Percentiles rank a stretch among this genome's conserved stretches.
phyloP scores from a whole-genome alignment of 177 flowering plant genomes.

The Vitis hybrid region DNA sequence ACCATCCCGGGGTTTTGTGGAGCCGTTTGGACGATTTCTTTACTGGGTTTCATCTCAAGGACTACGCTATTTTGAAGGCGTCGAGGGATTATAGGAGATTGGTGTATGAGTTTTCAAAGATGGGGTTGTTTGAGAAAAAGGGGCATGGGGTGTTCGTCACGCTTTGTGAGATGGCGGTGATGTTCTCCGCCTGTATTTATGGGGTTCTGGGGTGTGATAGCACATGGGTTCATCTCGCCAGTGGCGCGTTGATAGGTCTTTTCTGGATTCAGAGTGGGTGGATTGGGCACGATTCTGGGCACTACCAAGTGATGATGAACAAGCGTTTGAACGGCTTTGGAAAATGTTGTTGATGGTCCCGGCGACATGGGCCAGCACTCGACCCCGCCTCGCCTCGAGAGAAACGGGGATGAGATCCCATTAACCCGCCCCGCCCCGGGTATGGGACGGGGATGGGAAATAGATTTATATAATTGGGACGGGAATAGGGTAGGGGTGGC shows the following conservation, averaged over 20 bases:
- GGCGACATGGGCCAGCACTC: too few relatives aligned
- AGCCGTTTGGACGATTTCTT: constrained; percentile 29
- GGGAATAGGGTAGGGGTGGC: too few relatives aligned
- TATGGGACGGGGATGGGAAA: too few relatives aligned
- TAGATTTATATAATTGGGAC: too few relatives aligned
- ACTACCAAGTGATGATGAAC: constrained; percentile 34
- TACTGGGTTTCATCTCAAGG: constrained; percentile 31
- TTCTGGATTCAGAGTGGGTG: constrained; percentile 53
- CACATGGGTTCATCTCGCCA: constrained; percentile 23
- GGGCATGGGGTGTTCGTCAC: constrained; percentile 17
- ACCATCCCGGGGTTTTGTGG: constrained; percentile 46
- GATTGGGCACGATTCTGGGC: constrained; percentile 51
- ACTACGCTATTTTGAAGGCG: constrained; percentile 30
- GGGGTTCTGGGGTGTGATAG: constrained; percentile 29
- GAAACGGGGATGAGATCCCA: too few relatives aligned
- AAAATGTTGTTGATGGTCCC: too few relatives aligned
- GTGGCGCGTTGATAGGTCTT: constrained; percentile 35
- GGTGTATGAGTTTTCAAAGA: constrained; percentile 21
- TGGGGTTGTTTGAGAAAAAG: constrained; percentile 35
- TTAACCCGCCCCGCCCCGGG: too few relatives aligned
- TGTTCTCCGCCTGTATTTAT: constrained; percentile 21
- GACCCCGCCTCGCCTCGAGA: too few relatives aligned
- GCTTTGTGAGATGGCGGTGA: constrained; percentile 10
- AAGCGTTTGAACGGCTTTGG: constrained; percentile 22
- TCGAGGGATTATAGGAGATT: constrained; percentile 30